phyloP scores from a whole-genome alignment of 2,329 filamentous ascomycete species.

The Acrodontium crateriforme region DNA sequence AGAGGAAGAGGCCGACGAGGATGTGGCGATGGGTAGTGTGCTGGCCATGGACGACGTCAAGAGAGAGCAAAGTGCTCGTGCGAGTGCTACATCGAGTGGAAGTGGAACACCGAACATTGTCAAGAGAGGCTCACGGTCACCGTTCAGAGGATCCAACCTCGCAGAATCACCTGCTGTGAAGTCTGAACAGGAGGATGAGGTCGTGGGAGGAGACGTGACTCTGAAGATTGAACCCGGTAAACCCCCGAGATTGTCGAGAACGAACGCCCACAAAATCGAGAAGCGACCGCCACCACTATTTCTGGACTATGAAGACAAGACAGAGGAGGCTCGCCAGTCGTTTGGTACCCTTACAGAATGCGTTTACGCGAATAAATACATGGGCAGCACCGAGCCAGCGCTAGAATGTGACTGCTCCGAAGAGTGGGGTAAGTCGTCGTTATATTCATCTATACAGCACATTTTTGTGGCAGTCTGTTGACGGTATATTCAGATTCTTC shows the following conservation, averaged over 20 bases:
- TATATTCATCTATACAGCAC: neutral
- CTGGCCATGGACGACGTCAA: conserved; percentile 16
- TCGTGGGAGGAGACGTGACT: conserved; percentile 45
- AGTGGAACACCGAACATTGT: conserved; percentile 9
- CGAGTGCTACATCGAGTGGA: no score
- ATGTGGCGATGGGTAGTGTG: no score
- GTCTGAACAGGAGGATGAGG: conserved; percentile 37
- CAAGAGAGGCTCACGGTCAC: conserved; percentile 15
- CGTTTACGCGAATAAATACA: conserved; percentile 78
- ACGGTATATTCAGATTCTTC: conserved; percentile 34
- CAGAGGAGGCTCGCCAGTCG: conserved; percentile 55
- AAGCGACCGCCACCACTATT: conserved; percentile 54
- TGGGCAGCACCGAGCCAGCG: conserved; percentile 83
- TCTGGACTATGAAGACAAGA: conserved; percentile 62
- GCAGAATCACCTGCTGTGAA: conserved; percentile 25
- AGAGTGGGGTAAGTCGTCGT: conserved; percentile 67
- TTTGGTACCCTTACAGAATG: conserved; percentile 78
- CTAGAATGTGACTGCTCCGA: conserved; percentile 91
- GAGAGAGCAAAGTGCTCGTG: no score
- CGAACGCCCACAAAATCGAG: conserved; percentile 55
- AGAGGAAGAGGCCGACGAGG: conserved; percentile 21
- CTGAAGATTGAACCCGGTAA: conserved; percentile 52
- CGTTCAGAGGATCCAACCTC: conserved; percentile 13
- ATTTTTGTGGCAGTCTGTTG: conserved; percentile 2
- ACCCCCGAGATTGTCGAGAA: conserved; percentile 58